Evolutionary conservation across 129 eudicot species (phyloP), one percentile per base, ranked within the genome.

Genomic region (Sambucus nigra): DNA sequence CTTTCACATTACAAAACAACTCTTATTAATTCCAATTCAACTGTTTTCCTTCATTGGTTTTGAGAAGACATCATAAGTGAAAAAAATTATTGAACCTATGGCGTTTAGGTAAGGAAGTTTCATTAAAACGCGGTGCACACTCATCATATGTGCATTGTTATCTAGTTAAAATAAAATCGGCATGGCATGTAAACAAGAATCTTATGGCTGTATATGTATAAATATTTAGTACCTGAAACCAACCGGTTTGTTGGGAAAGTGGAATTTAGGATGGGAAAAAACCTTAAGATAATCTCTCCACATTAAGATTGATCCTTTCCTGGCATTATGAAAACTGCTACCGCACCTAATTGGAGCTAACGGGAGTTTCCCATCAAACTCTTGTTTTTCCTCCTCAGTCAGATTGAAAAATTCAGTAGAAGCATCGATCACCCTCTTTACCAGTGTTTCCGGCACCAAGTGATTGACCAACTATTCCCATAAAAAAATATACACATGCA

Each of bases 281-380:
- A 63, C 54, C 55, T 74, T 74, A 16, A 74, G 53, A 22, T 51
- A 74, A 44, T 74, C 80, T 32, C 80, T 74, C 75, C 75, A 74
- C 27, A 50, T 56, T 14, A 55, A 47, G n/a, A 63, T 42, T 26
- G n/a, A 57, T 22, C 23, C 61, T 64, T 64, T 25, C 38, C 41
- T n/a, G n/a, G n/a, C n/a, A n/a, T n/a, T n/a, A n/a, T n/a, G n/a
- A n/a, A n/a, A n/a, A n/a, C n/a, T n/a, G n/a, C n/a, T n/a, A n/a
- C n/a, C n/a, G n/a, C n/a, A n/a, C n/a, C n/a, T n/a, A n/a, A n/a
- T n/a, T 33, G 69, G 69, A 26, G 53, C 61, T 5, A 57, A 54
- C 9, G 61, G 42, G 6, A 20, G 25, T 35, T 64, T 53, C 10
- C 60, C 54, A 40, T 64, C 61, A 21, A 51, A 64, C 52, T 41